Base-by-base conservation (phyloP, 2,329 filamentous ascomycete species). In the Aspergillus fijiensis region DNA sequence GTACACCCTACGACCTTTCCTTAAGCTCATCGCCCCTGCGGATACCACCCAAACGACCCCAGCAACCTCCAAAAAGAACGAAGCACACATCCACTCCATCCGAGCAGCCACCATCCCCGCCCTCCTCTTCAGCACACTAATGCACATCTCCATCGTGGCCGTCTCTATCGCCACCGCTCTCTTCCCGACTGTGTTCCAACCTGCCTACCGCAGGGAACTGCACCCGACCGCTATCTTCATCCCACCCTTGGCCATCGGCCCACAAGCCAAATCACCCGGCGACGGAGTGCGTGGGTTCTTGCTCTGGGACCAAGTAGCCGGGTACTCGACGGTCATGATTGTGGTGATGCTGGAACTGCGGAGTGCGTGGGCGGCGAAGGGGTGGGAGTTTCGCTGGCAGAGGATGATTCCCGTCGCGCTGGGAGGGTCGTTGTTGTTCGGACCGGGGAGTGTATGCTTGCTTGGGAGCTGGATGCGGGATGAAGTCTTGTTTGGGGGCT, bases 271-370 rank as follows among this genome's bases (percentile, higher is more conserved):
- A 11, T 50, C 51, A 1, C 29, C 47, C 14, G 57, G 57, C 4
- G 57, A 55, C 29, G 57, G 57, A 3, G 51, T 51, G 1, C 14
- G 23, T 4, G 21, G 57, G 5, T 49, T 60, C 23, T 31, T 60
- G 6, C 23, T 56, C 1, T 60, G 39, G 58, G 49, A 60, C 5
- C 35, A 56, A 11, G 12, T 51, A 3, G 23, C 21, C 1, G 58
- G 33, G 3, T 60, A 60, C 23, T 10, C 21, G 16, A 19, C 25
- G 0, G n/a, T 48, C 1, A 10, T 56, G 16, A 3, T 50, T 2
- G 49, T 56, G 14, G 27, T 39, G 1, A 14, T 23, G 1, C 21
- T 48, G 21, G 21, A 51, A 21, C 21, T 50, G 10, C 55, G 19
- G 5, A 7, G n/a, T 19, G 50, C 50, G 2, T 51, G 27, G 49